Conservation (phyloP, 2,329 filamentous ascomycete genomes). For the Fusarium tricinctum region DNA sequence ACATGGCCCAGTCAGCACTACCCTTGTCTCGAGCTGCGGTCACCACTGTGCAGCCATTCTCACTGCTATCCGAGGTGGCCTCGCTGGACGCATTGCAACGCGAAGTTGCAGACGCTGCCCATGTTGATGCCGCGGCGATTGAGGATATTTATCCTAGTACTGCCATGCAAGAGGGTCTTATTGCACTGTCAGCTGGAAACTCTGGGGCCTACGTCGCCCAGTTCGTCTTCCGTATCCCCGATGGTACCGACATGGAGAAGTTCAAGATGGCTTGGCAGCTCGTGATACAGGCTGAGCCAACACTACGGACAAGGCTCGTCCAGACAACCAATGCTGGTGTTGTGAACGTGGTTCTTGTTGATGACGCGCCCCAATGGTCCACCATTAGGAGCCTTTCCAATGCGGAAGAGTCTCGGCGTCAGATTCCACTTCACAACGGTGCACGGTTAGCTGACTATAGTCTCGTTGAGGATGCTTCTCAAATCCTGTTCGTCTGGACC, state of each 20-base stretch:
- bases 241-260: conserved; percentile 3
- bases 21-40: conserved; percentile 17
- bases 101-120: not conserved
- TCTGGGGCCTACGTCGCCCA: conserved; percentile 44
- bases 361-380: conserved; percentile 32
- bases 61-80: conserved; percentile 7
- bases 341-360: conserved; percentile 35
- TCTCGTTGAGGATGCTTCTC: not conserved
- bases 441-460: conserved; percentile 22
- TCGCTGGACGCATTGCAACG: not conserved
- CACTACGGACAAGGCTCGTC: conserved; percentile 41
- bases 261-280: conserved; percentile 39
- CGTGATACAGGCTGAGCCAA: conserved; percentile 24
- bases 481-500: conserved; percentile 44
- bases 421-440: conserved; percentile 30
- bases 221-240: conserved; percentile 33
- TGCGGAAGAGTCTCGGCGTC: conserved; percentile 7
- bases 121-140: not conserved
- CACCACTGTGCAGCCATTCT: conserved; percentile 17
- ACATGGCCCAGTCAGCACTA: conserved; percentile 40
- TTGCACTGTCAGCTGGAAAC: conserved; percentile 39
- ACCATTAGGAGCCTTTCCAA: conserved; percentile 1
- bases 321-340: conserved; percentile 34
- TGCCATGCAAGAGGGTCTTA: conserved; percentile 42
- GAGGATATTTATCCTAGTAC: conserved; percentile 43